Evolutionary conservation across 495 filamentous ascomycete species (phyloP).

Genomic region (Trichoderma orchidacearum): DNA sequence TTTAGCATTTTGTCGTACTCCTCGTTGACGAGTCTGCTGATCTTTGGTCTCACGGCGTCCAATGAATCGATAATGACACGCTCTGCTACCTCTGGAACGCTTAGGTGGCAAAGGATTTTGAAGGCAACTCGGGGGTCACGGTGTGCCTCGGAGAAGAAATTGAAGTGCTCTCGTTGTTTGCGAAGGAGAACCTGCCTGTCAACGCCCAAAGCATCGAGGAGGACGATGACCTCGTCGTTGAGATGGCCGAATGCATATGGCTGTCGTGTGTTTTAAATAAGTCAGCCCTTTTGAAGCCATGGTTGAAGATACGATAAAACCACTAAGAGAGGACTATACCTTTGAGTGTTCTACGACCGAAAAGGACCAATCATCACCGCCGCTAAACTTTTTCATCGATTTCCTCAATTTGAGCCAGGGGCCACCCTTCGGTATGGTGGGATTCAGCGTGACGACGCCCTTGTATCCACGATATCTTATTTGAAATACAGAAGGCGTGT

Average conservation of each 20-base stretch:
- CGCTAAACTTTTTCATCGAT: conserved; percentile 39
- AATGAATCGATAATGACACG: conserved; percentile 29
- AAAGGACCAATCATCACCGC: conserved; percentile 26
- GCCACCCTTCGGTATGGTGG: conserved; percentile 14
- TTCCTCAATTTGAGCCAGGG: conserved; percentile 28
- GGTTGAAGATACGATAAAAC: not conserved
- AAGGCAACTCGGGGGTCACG: conserved; percentile 22
- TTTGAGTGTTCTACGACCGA: conserved; percentile 35
- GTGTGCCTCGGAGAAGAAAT: conserved; percentile 19
- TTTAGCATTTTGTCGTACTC: conserved; percentile 33
- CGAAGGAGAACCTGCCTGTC: conserved; percentile 16
- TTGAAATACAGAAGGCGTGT: conserved; percentile 36
- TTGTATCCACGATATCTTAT: conserved; percentile 39
- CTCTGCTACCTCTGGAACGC: conserved; percentile 28
- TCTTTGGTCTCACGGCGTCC: conserved; percentile 15
- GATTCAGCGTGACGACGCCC: conserved; percentile 33
- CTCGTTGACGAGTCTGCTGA: conserved; percentile 20
- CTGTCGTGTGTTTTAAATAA: conserved; percentile 7
- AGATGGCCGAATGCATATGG: conserved; percentile 34
- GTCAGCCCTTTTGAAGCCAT: not conserved
- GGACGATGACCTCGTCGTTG: conserved; percentile 36
- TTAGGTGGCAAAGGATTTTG: conserved; percentile 26
- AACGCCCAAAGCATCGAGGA: conserved; percentile 31
- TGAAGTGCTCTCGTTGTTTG: conserved; percentile 31
- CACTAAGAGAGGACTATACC: conserved; percentile 11